Conservation (phyloP, 2,329 filamentous ascomycete genomes). For the Alternaria metachromatica region DNA sequence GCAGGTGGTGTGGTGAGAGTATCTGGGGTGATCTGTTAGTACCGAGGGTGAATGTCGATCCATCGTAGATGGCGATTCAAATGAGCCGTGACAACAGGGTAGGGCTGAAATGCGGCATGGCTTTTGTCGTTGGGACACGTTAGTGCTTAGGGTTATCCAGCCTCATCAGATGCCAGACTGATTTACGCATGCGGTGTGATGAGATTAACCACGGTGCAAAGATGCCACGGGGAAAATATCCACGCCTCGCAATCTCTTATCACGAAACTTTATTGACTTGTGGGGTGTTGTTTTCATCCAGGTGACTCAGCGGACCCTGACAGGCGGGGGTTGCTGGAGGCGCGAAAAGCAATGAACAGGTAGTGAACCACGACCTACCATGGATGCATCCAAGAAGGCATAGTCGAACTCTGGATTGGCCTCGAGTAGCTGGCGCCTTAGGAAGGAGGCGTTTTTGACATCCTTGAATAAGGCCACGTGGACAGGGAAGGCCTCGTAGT, state of each 20-base stretch:
- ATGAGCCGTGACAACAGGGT: neutral
- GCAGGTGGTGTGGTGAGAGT: constrained; percentile 73
- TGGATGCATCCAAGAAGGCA: constrained; percentile 85
- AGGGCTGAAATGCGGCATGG: neutral
- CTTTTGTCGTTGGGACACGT: neutral
- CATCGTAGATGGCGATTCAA: neutral
- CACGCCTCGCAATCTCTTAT: neutral
- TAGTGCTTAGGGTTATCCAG: neutral
- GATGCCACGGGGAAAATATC: neutral
- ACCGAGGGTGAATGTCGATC: neutral
- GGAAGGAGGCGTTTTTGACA: constrained; percentile 76
- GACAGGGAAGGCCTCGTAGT: constrained; percentile 73
- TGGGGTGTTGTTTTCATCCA: neutral
- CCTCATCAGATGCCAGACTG: neutral
- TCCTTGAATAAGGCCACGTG: constrained; percentile 78
- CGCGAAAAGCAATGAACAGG: constrained; percentile 6
- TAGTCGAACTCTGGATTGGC: constrained; percentile 90
- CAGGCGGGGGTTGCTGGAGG: neutral
- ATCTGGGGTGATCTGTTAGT: constrained; percentile 57
- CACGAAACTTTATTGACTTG: neutral
- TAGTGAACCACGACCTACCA: constrained; percentile 58
- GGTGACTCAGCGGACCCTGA: neutral
- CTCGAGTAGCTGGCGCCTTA: constrained; percentile 83
- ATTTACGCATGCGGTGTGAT: neutral
- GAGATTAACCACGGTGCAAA: neutral